Evolutionary conservation across 148 eudicot species (phyloP), one percentile per base, ranked within the genome.

Genomic region (Silene uniflora): DNA sequence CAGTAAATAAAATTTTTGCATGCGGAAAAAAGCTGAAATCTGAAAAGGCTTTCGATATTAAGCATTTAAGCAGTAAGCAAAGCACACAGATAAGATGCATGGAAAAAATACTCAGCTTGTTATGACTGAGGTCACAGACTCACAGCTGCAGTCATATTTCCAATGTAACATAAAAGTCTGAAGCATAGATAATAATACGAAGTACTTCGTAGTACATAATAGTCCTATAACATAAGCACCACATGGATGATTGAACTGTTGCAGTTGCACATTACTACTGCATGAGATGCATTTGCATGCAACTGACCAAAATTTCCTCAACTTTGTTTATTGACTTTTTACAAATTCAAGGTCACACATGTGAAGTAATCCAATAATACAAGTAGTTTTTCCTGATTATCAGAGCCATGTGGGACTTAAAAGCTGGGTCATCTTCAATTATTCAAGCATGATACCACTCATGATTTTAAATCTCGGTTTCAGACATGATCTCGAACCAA

Each of bases 321-420:
- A 63, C 7, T 63, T 63, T 10, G 67, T 63, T 63, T 25, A 63
- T 24, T 63, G 35, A 24, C 67, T 63, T 52, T 49, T 52, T 13
- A 25, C 42, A 63, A 63, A 24, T 63, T 63, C 67, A 63, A 62
- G 67, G 18, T 63, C 67, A 24, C 67, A 63, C 67, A 63, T 63
- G 67, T 63, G 67, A 63, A 63, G 16, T 6, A 63, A 63, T 24
- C 39, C 25, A 63, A 63, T 23, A 3, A 63, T 24, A 10, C 27
- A 10, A 63, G 6, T 63, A 23, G 67, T 23, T 63, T 61, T 63
- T 27, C 67, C 39, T 10, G 18, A 27, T 63, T 63, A 63, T 63
- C 35, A 63, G 39, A 63, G 35, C 39, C 67, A 63, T 63, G 18
- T 63, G 39, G 17, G 56, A 13, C 56, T 52, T 1, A 11, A 13